Base-by-base conservation (phyloP, 345 rosid genomes). In the Pugionium dolabratum region DNA sequence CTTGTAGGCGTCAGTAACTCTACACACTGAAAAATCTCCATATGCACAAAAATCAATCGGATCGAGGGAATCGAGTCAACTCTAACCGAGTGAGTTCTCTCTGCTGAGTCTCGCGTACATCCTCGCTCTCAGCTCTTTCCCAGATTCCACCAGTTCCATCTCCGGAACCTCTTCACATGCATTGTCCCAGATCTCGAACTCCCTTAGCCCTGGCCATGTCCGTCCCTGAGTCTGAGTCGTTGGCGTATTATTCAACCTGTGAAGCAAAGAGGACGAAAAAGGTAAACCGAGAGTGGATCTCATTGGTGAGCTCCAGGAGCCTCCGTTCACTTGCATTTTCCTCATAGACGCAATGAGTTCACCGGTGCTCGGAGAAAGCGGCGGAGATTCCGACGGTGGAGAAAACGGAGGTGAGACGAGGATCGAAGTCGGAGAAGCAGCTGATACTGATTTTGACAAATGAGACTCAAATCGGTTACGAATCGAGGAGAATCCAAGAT, bases 71-170 rank as follows among this genome's bases (percentile, higher is more conserved):
- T 33, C 2, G 79, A 40, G 10, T 75, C 73, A 1, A 57, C 71
- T 35, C 53, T 18, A 74, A 4, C 70, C 76, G 31, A 84, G 58
- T 6, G 84, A 72, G 70, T 82, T 84, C 4, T 84, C 87, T 46
- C 80, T 82, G 3, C 84, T 79, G 18, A 86, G 82, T 39, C 57
- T 82, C 0, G 84, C 84, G 25, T 81, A 82, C 39, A 86, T 82
- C 62, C 40, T 73, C 1, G 82, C 89, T 66, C 92, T 75, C 7
- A 86, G 28, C 47, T 79, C 82, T 52, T 79, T 82, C 11, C 89
- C 93, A 9, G 93, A 86, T 56, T 86, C 93, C 35, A 86, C 89
- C 31, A 87, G 48, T 57, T 81, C 87, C 93, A 86, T 81, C 31
- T 76, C 72, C 18, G 84, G 80, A 50, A 77, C 83, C 41, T 85